Evolutionary conservation across 2,329 filamentous ascomycete species (phyloP), one percentile per base, ranked within the genome.

Genomic region (Penicillium hesseltinei): DNA sequence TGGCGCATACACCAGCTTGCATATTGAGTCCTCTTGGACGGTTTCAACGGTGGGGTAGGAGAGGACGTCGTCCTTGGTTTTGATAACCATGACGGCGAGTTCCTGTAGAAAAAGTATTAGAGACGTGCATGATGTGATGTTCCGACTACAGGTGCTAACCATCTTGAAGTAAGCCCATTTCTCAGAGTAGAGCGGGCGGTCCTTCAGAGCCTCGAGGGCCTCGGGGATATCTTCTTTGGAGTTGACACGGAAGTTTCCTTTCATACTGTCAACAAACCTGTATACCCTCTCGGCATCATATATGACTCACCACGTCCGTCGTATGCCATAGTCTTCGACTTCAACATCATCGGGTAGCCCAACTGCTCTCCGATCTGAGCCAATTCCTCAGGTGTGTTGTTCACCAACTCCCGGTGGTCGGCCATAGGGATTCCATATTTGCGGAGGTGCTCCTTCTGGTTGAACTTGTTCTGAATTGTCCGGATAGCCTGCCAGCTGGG

Each of bases 1-100:
- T 2, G 94, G 94, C 51, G 88, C 88, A 71, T 92, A 97, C 2
- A 93, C 91, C 63, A 92, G 87, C 66, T 95, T 94, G 83, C 94
- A 97, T 66, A 99, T 92, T 70, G 87, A 94, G 74, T 97, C 90
- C 75, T 97, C 91, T 67, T 99, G 94, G 31, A 97, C 84, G 1
- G 93, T 97, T 79, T 99, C 94, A 2, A 97, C 92, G 0, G 88
- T 89, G 0, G 94, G 92, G 71, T 94, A 97, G 5, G 92, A 85
- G 33, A 92, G 78, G 4, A 84, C 81, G 5, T 78, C 76, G 63
- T 95, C 87, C 69, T 92, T 89, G 0, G 90, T 96, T 69, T 96
- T 90, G 56, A 97, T 86, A 9, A 97, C 93, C 87, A 97, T 96
- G 64, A 96, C 92, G 5, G 94, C 90, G 52, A 97, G 79, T 77